Percentiles rank a stretch among this genome's conserved stretches.
Evolutionary conservation across 768 basidiomycete genomes (phyloP).

Genomic region (Suillus tomentosus): DNA sequence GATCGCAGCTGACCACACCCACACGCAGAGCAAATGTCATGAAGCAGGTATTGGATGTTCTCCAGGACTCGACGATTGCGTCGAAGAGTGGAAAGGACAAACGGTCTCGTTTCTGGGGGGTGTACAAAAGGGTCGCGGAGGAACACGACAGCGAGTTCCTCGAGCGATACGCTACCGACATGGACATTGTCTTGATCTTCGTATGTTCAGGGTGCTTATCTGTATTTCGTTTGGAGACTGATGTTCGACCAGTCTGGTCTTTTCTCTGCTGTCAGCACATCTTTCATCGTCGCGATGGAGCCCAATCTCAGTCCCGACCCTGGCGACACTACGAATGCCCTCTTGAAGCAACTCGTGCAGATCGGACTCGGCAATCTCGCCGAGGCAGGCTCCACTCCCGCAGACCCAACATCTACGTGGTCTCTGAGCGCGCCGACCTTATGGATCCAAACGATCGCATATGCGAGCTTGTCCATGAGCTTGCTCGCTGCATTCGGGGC

Average conservation of each 20-base stretch:
- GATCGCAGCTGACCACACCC: neutral
- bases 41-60: neutral
- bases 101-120: conserved; percentile 15
- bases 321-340: conserved; percentile 16
- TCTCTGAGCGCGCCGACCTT: neutral
- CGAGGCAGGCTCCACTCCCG: neutral
- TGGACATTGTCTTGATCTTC: conserved; percentile 25
- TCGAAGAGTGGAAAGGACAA: neutral
- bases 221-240: neutral
- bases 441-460: conserved; percentile 13
- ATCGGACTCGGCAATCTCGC: conserved; percentile 10
- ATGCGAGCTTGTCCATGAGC: conserved; percentile 16
- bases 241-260: conserved; percentile 14
- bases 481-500: conserved; percentile 19
- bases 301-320: conserved; percentile 14
- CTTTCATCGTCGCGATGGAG: conserved; percentile 17
- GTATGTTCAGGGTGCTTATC: conserved; percentile 12
- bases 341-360: conserved; percentile 14
- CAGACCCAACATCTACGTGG: neutral
- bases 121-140: conserved; percentile 17
- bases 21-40: neutral
- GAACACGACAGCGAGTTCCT: conserved; percentile 20
- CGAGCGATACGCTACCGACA: conserved; percentile 18
- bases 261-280: conserved; percentile 16
- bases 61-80: neutral